Conservation (phyloP, 2,329 filamentous ascomycete species). For the Plenodomus biglobosus region DNA sequence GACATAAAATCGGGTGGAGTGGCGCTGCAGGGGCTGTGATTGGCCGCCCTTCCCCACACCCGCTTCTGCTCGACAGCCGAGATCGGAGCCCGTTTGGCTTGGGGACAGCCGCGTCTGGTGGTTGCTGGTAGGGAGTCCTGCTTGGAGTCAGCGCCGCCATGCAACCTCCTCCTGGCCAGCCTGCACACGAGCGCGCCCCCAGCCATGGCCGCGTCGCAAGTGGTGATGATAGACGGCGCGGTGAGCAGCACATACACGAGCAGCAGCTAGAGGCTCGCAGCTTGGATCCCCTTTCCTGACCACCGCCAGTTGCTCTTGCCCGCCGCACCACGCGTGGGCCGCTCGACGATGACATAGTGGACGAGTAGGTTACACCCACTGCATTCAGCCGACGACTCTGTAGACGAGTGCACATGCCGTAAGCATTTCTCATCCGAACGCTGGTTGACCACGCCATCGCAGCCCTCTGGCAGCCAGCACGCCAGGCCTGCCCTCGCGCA, state of each 20-base stretch:
- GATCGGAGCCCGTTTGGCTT: conserved; percentile 13
- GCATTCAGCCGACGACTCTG: conserved; percentile 11
- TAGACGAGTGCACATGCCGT: not conserved
- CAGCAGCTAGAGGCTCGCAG: not conserved
- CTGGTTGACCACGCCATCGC: conserved; percentile 11
- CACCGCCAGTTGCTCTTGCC: conserved; percentile 56
- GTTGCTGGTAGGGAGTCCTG: too few relatives aligned
- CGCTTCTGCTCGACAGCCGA: conserved; percentile 7
- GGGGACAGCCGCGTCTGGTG: conserved; percentile 1
- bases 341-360: conserved; percentile 63
- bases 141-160: conserved; percentile 2
- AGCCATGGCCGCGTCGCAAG: conserved; percentile 36
- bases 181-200: conserved; percentile 4
- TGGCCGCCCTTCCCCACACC: conserved; percentile 12
- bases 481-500: conserved; percentile 18
- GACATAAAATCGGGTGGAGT: conserved; percentile 14
- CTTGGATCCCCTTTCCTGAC: not conserved
- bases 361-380: conserved; percentile 61
- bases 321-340: conserved; percentile 76
- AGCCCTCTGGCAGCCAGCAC: conserved; percentile 28
- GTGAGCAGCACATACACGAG: conserved; percentile 9
- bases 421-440: not conserved
- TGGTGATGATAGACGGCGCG: conserved; percentile 37
- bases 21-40: conserved; percentile 8
- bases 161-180: conserved; percentile 11